Base-by-base conservation (phyloP, 2,329 filamentous ascomycete genomes). In the Xylaria sp. region DNA sequence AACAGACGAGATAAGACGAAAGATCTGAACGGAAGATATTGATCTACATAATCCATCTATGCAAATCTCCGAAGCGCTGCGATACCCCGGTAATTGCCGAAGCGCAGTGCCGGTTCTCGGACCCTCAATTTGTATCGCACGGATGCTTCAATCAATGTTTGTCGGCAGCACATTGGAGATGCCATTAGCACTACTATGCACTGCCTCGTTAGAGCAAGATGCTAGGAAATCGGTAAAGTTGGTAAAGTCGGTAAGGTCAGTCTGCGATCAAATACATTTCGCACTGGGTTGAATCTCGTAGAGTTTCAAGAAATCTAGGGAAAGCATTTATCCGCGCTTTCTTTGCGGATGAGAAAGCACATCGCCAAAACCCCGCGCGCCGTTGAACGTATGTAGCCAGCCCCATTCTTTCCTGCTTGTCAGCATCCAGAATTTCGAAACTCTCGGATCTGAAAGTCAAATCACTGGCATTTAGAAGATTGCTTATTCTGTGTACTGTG, bases 311-410 rank as follows among this genome's bases (percentile, higher is more conserved):
- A 18, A 48, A 52, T 18, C 25, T 20, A 60, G 65, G 65, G 60
- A 64, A 64, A 67, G 65, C 56, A 57, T 61, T 65, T 67, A 67
- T 39, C 65, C 65, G 59, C 60, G 9, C 32, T 25, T 34, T 56
- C 45, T 41, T 57, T 15, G 56, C 41, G 48, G 65, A 57, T 48
- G 43, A 36, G 48, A 45, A 43, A 46, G 28, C 45, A 45, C 36
- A 43, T 41, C 45, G 30, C 15, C 18, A 45, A 34, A 60, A 61
- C 66, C 66, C 66, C 62, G 66, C 65, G n/a, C n/a, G 60, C 20
- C 43, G 28, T 52, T 39, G 36, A 5, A 15, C 23, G 15, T 34
- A 36, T 25, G 12, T 25, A 30, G 30, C 20, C 25, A 25, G 13
- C 43, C 10, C 25, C 45, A 58, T 58, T 58, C 53, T 28, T 58